Percentiles rank a stretch among this genome's conserved stretches.
Evolutionary conservation across 2,329 filamentous ascomycete species (phyloP).

Genomic region (Exserohilum rostratum): DNA sequence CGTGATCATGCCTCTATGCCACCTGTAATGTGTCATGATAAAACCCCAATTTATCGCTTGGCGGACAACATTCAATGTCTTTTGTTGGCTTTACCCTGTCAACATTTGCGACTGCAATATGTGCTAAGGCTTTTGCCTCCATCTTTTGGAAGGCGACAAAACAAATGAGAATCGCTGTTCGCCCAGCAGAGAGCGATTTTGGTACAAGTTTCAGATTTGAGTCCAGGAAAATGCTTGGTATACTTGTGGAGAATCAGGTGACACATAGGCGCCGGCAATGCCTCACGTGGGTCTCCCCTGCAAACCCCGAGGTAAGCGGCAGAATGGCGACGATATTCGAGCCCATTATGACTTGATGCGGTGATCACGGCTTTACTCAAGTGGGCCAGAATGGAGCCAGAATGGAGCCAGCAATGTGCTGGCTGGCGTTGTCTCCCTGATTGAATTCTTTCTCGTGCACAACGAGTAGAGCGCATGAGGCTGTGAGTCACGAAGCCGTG

Average conservation of each 20-base stretch:
- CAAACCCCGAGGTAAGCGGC: too few relatives aligned
- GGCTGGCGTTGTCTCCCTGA: background rate
- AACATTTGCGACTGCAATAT: too few relatives aligned
- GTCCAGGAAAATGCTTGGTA: background rate
- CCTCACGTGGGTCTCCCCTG: too few relatives aligned
- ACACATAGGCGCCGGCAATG: background rate
- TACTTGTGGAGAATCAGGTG: background rate
- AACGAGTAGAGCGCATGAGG: background rate
- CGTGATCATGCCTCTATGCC: too few relatives aligned
- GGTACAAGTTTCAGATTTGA: background rate
- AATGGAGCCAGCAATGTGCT: too few relatives aligned
- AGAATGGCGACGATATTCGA: too few relatives aligned
- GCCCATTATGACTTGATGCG: too few relatives aligned
- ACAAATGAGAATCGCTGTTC: background rate
- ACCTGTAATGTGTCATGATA: too few relatives aligned
- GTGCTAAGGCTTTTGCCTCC: background rate
- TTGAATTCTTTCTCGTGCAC: too few relatives aligned
- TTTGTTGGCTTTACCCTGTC: too few relatives aligned
- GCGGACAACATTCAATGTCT: too few relatives aligned
- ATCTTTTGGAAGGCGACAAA: background rate
- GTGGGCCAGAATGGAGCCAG: background rate
- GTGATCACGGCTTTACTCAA: background rate
- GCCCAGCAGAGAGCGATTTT: background rate
- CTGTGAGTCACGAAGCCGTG: conserved; percentile 1
- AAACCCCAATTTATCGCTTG: too few relatives aligned